A percentile compares a stretch with the other conserved stretches of the same genome.
These are phyloP conservation scores for Trametes polyzona DNA, from an alignment of 1,284 basidiomycete genomes.

Conservation along the genomic window DNA sequence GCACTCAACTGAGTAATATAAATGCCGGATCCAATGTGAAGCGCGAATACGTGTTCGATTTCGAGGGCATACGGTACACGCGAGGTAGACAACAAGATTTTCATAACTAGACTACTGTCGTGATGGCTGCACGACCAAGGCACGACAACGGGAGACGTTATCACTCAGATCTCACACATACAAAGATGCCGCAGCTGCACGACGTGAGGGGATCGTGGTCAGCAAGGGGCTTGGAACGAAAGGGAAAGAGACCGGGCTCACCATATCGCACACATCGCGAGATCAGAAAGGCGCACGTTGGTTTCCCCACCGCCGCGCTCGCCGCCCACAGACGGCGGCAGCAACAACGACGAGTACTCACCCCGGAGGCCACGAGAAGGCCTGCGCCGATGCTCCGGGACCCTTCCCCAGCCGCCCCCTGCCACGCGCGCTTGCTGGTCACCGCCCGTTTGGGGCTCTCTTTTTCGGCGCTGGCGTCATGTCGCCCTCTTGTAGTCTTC, in stretches of 20 bases:
- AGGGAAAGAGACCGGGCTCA: neutral
- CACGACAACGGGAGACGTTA: too few species aligned
- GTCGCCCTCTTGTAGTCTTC: slow-evolving; percentile 18
- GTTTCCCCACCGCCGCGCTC: slow-evolving; percentile 17
- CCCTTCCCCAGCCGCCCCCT: slow-evolving; percentile 21
- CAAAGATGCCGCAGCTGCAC: too few species aligned
- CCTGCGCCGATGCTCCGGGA: slow-evolving; percentile 23
- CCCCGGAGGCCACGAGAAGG: slow-evolving; percentile 27
- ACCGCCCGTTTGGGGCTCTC: slow-evolving; percentile 9
- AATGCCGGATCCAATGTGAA: too few species aligned
- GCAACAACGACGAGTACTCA: slow-evolving; percentile 19
- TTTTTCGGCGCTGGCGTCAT: slow-evolving; percentile 11
- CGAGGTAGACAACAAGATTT: too few species aligned
- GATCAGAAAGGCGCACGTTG: slow-evolving; percentile 17
- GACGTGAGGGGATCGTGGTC: too few species aligned
- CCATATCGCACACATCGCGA: neutral
- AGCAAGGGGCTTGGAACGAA: too few species aligned
- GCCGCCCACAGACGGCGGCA: neutral
- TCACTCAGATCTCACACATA: too few species aligned
- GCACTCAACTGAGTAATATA: too few species aligned
- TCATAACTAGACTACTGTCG: too few species aligned
- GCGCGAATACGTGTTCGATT: too few species aligned
- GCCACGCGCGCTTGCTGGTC: slow-evolving; percentile 19
- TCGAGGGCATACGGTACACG: too few species aligned
- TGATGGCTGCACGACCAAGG: too few species aligned